These are phyloP conservation scores for Moesziomyces sp. DNA, from an alignment of 1,284 basidiomycete genomes.

Conservation along the genomic window DNA sequence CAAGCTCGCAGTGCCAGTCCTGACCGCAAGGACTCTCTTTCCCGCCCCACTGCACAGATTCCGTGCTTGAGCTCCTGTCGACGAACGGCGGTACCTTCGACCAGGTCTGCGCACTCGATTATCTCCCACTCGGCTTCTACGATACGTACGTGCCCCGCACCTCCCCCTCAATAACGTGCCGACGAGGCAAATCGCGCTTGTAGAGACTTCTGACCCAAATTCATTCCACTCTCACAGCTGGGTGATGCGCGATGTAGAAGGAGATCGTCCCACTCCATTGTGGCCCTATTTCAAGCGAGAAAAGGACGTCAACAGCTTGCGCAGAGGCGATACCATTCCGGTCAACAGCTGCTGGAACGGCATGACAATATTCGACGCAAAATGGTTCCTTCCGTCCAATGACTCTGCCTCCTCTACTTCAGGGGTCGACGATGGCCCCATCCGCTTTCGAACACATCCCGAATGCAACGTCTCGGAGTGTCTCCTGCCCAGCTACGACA, in stretches of 20 bases:
- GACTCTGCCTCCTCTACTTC: conserved; percentile 53
- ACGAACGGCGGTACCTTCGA: conserved; percentile 72
- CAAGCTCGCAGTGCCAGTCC: no score
- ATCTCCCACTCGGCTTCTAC: conserved; percentile 70
- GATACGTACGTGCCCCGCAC: conserved; percentile 71
- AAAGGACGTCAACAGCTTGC: conserved; percentile 68
- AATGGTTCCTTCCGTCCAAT: conserved; percentile 66
- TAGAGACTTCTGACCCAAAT: background rate
- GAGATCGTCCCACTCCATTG: conserved; percentile 64
- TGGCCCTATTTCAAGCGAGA: conserved; percentile 73
- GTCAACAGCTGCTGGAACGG: conserved; percentile 76
- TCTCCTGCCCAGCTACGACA: conserved; percentile 73
- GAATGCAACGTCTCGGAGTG: conserved; percentile 73
- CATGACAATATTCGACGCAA: conserved; percentile 71
- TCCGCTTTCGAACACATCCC: conserved; percentile 71
- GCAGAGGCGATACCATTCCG: conserved; percentile 61
- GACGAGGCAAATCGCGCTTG: background rate
- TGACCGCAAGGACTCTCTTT: no score
- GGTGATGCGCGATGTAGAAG: conserved; percentile 47
- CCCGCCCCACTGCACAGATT: conserved; percentile 35
- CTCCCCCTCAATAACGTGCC: background rate
- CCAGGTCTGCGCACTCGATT: conserved; percentile 74
- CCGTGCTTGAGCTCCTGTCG: conserved; percentile 70
- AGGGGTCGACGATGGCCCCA: conserved; percentile 56
- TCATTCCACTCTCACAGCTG: conserved; percentile 37